Percentiles rank a stretch among this genome's conserved stretches.
Conservation (phyloP, 306 rosid species). For the Glycine tomentella region DNA sequence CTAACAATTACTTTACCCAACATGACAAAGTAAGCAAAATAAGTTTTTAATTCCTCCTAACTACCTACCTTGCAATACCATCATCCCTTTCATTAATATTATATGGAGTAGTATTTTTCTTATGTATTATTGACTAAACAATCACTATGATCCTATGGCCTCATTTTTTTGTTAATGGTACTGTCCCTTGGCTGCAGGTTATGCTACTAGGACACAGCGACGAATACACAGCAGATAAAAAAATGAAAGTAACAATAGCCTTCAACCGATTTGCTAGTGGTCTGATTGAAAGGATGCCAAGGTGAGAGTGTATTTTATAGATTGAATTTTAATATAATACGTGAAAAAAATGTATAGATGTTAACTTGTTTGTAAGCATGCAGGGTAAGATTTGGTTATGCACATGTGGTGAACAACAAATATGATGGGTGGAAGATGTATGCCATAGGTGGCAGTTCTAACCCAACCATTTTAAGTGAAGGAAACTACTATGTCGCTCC, state of each 20-base stretch:
- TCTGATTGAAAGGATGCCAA: constrained; percentile 69
- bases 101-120: background rate
- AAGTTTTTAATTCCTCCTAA: background rate
- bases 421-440: constrained; percentile 87
- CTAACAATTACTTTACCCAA: constrained; percentile 78
- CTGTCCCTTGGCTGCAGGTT: constrained; percentile 58
- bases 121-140: background rate
- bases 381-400: constrained; percentile 92
- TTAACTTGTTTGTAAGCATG: background rate
- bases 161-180: background rate
- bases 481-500: constrained; percentile 74
- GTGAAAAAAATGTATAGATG: background rate
- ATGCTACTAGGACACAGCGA: constrained; percentile 89
- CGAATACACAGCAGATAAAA: constrained; percentile 59
- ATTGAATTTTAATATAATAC: background rate
- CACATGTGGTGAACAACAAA: constrained; percentile 81
- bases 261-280: constrained; percentile 56
- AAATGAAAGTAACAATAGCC: constrained; percentile 58
- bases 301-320: constrained; percentile 51
- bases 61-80: background rate
- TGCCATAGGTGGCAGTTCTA: constrained; percentile 88
- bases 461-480: constrained; percentile 87
- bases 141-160: background rate
- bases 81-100: background rate
- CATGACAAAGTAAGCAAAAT: constrained; percentile 71